Percentiles rank a stretch among this genome's conserved stretches.
Conservation (phyloP, 305 asterid species). For the Fraxinus sp. region DNA sequence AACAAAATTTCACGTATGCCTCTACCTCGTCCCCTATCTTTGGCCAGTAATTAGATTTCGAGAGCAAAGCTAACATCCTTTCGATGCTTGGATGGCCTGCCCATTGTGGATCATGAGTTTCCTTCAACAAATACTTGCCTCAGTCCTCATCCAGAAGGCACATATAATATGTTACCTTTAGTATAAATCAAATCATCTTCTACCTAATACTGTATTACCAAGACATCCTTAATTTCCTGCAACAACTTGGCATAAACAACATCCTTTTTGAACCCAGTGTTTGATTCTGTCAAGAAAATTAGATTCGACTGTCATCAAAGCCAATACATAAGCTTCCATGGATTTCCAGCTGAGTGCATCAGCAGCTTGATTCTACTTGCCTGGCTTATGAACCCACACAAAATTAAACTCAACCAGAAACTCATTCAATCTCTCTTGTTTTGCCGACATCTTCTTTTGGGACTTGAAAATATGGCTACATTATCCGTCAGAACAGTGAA, state of each 20-base stretch:
- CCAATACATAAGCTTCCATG: neutral
- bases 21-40: slow-evolving; percentile 5
- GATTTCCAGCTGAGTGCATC: neutral
- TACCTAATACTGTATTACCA: neutral
- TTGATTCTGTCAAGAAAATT: too few species aligned
- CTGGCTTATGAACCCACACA: slow-evolving; percentile 7
- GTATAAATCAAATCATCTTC: neutral
- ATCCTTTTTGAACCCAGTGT: neutral
- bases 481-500: neutral
- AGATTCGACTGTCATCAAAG: neutral
- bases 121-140: neutral
- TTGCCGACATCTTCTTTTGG: neutral
- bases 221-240: neutral
- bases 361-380: neutral
- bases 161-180: neutral
- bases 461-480: neutral
- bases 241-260: neutral
- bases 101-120: neutral
- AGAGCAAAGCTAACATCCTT: neutral
- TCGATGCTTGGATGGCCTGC: neutral
- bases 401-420: neutral
- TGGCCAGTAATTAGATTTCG: neutral
- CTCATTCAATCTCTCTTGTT: neutral
- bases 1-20: neutral
- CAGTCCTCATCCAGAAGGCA: neutral